Evolutionary conservation across 1,284 basidiomycete species (phyloP), one percentile per base, ranked within the genome.

Genomic region (Puccinia triticina): DNA sequence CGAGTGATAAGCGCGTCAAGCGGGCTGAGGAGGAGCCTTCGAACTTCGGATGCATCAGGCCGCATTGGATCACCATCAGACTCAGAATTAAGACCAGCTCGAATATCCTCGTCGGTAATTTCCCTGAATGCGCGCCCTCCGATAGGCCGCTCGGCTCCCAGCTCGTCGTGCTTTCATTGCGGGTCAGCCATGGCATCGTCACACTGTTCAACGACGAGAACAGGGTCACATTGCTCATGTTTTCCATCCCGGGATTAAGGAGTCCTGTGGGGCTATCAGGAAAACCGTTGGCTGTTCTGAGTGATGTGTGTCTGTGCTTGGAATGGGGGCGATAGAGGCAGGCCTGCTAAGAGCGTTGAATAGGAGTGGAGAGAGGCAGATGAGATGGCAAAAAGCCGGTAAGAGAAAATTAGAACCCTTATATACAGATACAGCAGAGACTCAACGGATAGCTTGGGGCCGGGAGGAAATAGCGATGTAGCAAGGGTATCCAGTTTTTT

Each of bases 1-100:
- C 61, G 43, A 77, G 32, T 8, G 46, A 61, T 46, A 66, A 32
- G 10, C 75, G 55, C 26, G 29, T 16, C 59, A 57, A 40, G 16
- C 75, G 75, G 29, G 57, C 40, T 1, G 43, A 32, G 0, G 59
- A 48, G n/a, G 75, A 77, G n/a, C 34, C 21, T 48, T 66, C 18
- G 48, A 77, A 64, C 21, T 34, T 46, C 3, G 75, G 75, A 37
- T 77, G 75, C 0, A 77, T 37, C 3, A 77, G 75, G 26, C 8
- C 57, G 48, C 40, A 66, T 50, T 77, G 75, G 37, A 66, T 29
- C 4, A 21, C 29, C 48, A 57, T 73, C 32, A 73, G 29, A 37
- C 29, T 29, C 16, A 34, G 21, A 34, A 73, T 4, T 2, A 57
- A 46, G 18, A 73, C 16, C 23, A 10, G 12, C 48, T 73, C 50